Conservation (phyloP, 2,329 filamentous ascomycete genomes). For the Ophiosphaerella narmari region DNA sequence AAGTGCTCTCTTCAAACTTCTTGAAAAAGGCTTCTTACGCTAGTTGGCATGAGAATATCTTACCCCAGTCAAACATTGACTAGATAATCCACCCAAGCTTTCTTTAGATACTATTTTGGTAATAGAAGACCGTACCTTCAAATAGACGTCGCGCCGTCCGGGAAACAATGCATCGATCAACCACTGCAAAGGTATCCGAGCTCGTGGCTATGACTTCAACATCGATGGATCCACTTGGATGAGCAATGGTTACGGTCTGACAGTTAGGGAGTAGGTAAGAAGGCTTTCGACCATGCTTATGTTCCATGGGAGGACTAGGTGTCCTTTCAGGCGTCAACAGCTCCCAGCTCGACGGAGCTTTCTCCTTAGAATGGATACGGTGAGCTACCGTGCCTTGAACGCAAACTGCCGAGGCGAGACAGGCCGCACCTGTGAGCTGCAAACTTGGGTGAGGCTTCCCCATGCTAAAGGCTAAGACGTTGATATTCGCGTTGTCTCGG, state of each 20-base stretch:
- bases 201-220: slow-evolving; percentile 27
- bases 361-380: slow-evolving; percentile 5
- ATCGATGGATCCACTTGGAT: slow-evolving; percentile 32
- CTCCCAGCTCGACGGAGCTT: slow-evolving; percentile 1
- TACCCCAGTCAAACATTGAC: no score
- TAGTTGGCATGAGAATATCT: no score
- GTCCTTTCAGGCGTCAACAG: slow-evolving; percentile 11
- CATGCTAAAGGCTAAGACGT: slow-evolving; percentile 37
- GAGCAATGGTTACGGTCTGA: slow-evolving; percentile 17
- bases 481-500: slow-evolving; percentile 15
- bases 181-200: slow-evolving; percentile 19
- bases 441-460: slow-evolving; percentile 39
- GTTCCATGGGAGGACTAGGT: slow-evolving; percentile 14
- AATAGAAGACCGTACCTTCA: slow-evolving; percentile 36
- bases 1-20: no score
- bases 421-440: slow-evolving; percentile 42
- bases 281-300: not conserved
- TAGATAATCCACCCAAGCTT: no score
- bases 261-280: slow-evolving; percentile 5
- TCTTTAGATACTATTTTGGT: slow-evolving; percentile 1
- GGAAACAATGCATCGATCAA: slow-evolving; percentile 35
- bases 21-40: no score
- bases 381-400: slow-evolving; percentile 35
- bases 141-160: slow-evolving; percentile 40
- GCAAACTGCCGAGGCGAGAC: slow-evolving; percentile 34